These are phyloP conservation scores for Halophytophthora polymorphica DNA, from an alignment of 352 stramenopile species.

Conservation along the genomic window DNA sequence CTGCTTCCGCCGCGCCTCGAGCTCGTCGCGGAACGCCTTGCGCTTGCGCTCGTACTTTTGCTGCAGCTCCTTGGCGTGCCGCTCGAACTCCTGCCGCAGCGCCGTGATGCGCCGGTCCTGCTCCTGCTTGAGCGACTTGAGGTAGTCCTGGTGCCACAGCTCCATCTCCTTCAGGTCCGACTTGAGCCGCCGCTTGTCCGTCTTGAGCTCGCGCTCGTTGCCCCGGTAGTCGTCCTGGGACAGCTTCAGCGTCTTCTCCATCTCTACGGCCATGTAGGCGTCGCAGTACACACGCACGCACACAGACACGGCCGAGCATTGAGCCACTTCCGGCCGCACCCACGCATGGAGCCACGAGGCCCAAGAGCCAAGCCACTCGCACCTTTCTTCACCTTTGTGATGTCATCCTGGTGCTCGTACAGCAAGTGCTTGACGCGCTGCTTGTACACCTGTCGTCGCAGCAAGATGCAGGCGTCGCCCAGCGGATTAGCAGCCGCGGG, in stretches of 20 bases:
- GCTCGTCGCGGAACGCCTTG: constrained; percentile 76
- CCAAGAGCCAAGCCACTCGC: neutral
- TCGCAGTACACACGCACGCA: too few species aligned
- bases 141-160: constrained; percentile 89
- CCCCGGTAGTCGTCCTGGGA: constrained; percentile 89
- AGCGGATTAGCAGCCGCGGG: constrained; percentile 4
- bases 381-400: constrained; percentile 88
- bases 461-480: neutral
- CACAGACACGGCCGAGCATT: too few species aligned
- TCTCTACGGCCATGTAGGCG: too few species aligned
- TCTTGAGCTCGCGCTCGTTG: constrained; percentile 86
- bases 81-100: constrained; percentile 90
- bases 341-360: neutral
- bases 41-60: constrained; percentile 85
- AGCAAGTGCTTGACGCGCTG: constrained; percentile 95
- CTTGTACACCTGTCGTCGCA: constrained; percentile 83
- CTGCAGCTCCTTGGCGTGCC: constrained; percentile 88
- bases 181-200: constrained; percentile 86
- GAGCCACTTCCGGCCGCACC: too few species aligned
- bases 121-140: constrained; percentile 91
- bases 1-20: constrained; percentile 77
- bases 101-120: constrained; percentile 91
- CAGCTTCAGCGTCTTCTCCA: constrained; percentile 88
- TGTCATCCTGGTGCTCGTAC: constrained; percentile 94
- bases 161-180: constrained; percentile 92